Evolutionary conservation across 1,284 basidiomycete species (phyloP).

Genomic region (Leccinum holopus): DNA sequence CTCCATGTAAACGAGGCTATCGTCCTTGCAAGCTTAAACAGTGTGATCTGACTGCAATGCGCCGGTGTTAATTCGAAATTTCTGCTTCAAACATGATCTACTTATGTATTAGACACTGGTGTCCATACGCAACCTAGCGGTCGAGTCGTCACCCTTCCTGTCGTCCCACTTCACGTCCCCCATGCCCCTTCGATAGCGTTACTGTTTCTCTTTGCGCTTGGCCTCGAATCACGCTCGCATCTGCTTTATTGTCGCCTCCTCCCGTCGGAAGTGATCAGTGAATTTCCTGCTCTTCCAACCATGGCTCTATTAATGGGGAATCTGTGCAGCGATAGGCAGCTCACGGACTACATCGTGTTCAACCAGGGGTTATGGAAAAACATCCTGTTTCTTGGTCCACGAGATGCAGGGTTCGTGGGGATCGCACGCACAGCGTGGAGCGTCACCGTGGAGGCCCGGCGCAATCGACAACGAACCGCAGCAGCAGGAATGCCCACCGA

Average conservation of each 20-base stretch:
- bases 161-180: conserved; percentile 34
- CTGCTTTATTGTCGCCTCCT: conserved; percentile 41
- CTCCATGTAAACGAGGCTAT: too few relatives aligned
- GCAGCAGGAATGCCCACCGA: conserved; percentile 15
- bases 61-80: too few relatives aligned
- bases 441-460: conserved; percentile 43
- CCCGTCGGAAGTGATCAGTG: conserved; percentile 40
- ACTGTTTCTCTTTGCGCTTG: conserved; percentile 33
- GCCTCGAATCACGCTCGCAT: conserved; percentile 34
- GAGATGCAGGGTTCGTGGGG: conserved; percentile 36
- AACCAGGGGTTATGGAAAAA: conserved; percentile 49
- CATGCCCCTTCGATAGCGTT: conserved; percentile 36
- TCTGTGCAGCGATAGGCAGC: conserved; percentile 31
- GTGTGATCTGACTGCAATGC: too few relatives aligned
- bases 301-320: conserved; percentile 49
- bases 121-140: conserved; percentile 10
- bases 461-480: conserved; percentile 26
- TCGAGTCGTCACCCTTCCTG: conserved; percentile 31
- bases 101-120: too few relatives aligned
- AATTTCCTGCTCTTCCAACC: conserved; percentile 51
- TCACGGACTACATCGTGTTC: conserved; percentile 32
- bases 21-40: too few relatives aligned
- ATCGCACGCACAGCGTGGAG: conserved; percentile 43
- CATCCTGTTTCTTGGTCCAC: conserved; percentile 39
- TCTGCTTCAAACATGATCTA: too few relatives aligned